Evolutionary conservation across 345 rosid genomes (phyloP), one percentile per base, ranked within the genome.

Genomic region (Hypericum androsaemum): DNA sequence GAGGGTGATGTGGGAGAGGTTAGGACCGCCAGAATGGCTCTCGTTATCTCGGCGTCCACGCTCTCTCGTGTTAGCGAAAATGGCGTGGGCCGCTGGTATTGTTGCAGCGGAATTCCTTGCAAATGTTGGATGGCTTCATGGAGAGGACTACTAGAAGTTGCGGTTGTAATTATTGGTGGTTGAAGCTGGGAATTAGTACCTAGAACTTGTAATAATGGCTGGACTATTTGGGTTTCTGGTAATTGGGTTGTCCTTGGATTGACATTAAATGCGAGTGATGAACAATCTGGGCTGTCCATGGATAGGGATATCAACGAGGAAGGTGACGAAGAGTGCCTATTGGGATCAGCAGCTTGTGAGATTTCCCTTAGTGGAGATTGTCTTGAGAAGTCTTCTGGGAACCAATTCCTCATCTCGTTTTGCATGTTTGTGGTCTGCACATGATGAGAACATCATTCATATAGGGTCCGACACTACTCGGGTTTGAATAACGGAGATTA

Each of bases 11-110:
- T 22, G 22, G 60, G 5, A 45, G 60, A 12, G 15, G 58, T 44
- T 54, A 88, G 39, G 54, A 82, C 89, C 2, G 95, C 80, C 7
- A 88, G 75, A 64, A 85, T 67, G 40, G 94, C 97, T 60, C 71
- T 59, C 3, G 82, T 71, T 61, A 89, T 81, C 8, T 65, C 54
- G 2, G 53, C 67, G 12, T 63, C 47, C 39, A 40, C 67, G 5
- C 44, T 43, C 37, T 56, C 56, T 38, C 12, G 35, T 11, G 12
- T 12, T 32, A 22, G 32, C 32, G 32, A 22, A 22, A 22, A 22
- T 22, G 32, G 32, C 32, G 32, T 22, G 32, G 32, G 32, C 32
- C 32, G 32, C 32, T 22, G 32, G 4, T 22, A 22, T 22, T 22
- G 32, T 22, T 22, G 32, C 32, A 1, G 32, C 32, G 32, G 32